Evolutionary conservation across 192 early-diverging fungal genomes (phyloP), one percentile per base, ranked within the genome.

Genomic region (Entomortierella chlamydospora): DNA sequence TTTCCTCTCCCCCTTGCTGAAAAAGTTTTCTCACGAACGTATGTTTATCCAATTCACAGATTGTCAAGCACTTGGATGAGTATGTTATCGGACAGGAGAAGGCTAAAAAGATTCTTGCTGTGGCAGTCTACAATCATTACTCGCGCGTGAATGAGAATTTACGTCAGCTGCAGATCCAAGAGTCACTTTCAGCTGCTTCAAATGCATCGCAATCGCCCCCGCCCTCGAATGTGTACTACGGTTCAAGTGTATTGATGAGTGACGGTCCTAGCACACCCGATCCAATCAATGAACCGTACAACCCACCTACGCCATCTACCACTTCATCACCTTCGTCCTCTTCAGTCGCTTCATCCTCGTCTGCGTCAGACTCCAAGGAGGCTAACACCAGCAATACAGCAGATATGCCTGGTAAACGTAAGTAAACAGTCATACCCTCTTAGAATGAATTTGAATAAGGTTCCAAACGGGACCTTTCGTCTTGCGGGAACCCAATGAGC

Each of bases 111-210:
- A 91, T 90, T 13, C 72, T 96, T 43, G 85, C 95, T 1, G 94
- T 95, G 2, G 93, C 95, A 13, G 90, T 96, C 9, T 93, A 92
- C 76, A 95, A 94, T 72, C 95, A 96, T 72, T 95, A 96, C 81
- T 88, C 84, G 23, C 86, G 95, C 9, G 86, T 95, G 11, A 83
- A 86, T 6, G 88, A 91, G 25, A 96, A 96, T 71, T 53, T 91
- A 31, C 79, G 86, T 18, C 80, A 83, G 64, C 70, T 78, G 33
- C 83, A 86, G 45, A 71, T 72, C 12, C 85, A 86, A 56, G 70
- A 81, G 12, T 70, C 76, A 0, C 15, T 66, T 11, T 8, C 42
- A 26, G 76, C 76, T 18, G 42, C 63, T 25, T 45, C 74, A 53
- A 79, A 70, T 56, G 45, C 45, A 47, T 10, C 76, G 13, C 23